Evolutionary conservation across 2,329 filamentous ascomycete genomes (phyloP).

Genomic region (Purpureocillium takamizusanense): DNA sequence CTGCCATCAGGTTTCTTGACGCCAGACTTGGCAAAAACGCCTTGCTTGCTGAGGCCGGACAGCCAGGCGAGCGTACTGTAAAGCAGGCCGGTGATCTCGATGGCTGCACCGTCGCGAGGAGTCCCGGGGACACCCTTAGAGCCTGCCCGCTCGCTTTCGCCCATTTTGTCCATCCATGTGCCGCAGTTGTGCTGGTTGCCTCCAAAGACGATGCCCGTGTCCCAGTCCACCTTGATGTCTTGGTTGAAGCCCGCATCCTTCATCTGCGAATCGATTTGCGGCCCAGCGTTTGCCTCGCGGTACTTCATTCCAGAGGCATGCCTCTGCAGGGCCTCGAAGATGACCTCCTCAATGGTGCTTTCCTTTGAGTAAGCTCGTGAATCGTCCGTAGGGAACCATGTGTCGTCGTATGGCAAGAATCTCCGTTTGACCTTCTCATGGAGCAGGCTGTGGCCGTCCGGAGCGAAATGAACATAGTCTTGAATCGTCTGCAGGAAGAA

Average conservation of each 20-base stretch:
- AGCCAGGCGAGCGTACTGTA: constrained; percentile 88
- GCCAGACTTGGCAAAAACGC: constrained; percentile 62
- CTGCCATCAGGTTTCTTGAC: constrained; percentile 57
- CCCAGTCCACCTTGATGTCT: constrained; percentile 88
- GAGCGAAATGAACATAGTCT: constrained; percentile 77
- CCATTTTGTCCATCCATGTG: constrained; percentile 99
- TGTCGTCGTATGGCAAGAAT: constrained; percentile 92
- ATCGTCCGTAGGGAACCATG: constrained; percentile 81
- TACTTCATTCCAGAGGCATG: constrained; percentile 89
- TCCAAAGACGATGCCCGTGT: constrained; percentile 77
- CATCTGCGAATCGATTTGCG: constrained; percentile 87
- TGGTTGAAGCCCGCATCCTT: constrained; percentile 85
- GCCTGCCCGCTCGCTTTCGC: constrained; percentile 83
- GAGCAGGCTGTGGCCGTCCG: constrained; percentile 65
- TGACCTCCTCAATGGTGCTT: constrained; percentile 78
- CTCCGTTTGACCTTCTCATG: constrained; percentile 71
- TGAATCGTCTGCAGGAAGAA: constrained; percentile 96
- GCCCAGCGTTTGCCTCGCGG: constrained; percentile 87
- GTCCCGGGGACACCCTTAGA: constrained; percentile 93
- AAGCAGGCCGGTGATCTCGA: constrained; percentile 88
- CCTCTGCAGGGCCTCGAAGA: constrained; percentile 87
- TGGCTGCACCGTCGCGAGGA: constrained; percentile 88
- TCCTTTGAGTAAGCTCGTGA: constrained; percentile 74
- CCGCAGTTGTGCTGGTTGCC: constrained; percentile 93
- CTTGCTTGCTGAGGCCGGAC: constrained; percentile 53